phyloP scores from a whole-genome alignment of 2,329 filamentous ascomycete genomes.

The Arthroderma sp. region DNA sequence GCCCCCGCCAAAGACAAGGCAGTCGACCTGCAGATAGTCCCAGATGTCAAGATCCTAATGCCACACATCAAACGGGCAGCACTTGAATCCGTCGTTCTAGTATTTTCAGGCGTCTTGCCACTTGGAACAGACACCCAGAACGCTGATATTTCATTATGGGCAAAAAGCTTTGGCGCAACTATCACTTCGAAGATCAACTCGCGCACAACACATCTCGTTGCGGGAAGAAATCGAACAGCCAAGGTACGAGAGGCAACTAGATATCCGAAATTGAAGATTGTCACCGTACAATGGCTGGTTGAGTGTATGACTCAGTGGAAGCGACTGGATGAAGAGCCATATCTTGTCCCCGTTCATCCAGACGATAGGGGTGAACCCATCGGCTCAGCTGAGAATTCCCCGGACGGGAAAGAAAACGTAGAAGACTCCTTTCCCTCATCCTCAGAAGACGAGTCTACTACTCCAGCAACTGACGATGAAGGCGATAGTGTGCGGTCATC shows the following conservation, averaged over 20 bases:
- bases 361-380: constrained; percentile 45
- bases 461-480: constrained; percentile 20
- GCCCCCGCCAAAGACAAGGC: constrained; percentile 30
- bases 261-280: constrained; percentile 73
- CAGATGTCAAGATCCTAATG: constrained; percentile 78
- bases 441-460: constrained; percentile 18
- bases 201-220: constrained; percentile 41
- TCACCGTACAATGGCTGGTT: constrained; percentile 79
- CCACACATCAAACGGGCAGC: constrained; percentile 66
- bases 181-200: constrained; percentile 37
- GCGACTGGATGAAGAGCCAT: constrained; percentile 64
- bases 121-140: constrained; percentile 64
- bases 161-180: constrained; percentile 68
- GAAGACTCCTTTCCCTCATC: constrained; percentile 9
- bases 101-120: constrained; percentile 83
- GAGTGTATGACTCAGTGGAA: constrained; percentile 78
- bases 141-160: constrained; percentile 80
- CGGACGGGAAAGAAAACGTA: constrained; percentile 15
- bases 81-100: constrained; percentile 62
- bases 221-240: constrained; percentile 58
- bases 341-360: constrained; percentile 63
- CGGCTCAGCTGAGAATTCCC: constrained; percentile 18
- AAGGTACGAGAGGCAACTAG: constrained; percentile 81
- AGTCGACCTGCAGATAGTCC: constrained; percentile 51
- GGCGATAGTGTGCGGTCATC: constrained; percentile 28